A percentile compares a stretch with the other conserved stretches of the same genome.
Evolutionary conservation across 179 eudicot species (phyloP).

Genomic region (Beta macrorhiza): DNA sequence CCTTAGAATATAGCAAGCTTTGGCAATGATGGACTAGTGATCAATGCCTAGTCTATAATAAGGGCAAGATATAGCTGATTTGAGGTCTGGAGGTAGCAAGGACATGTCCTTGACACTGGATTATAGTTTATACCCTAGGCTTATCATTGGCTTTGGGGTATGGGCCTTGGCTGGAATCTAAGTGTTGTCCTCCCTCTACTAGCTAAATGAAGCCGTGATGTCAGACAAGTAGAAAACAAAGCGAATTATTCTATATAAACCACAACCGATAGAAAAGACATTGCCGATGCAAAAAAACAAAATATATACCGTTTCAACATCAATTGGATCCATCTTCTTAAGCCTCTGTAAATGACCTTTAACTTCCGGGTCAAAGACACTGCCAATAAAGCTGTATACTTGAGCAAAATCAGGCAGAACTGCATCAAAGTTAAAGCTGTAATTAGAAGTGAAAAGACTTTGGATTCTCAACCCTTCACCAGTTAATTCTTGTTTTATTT

Average conservation of each 20-base stretch:
- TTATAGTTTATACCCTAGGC: background rate
- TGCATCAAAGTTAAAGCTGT: slow-evolving; percentile 40
- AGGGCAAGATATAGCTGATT: background rate
- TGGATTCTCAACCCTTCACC: no score
- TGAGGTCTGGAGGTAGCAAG: background rate
- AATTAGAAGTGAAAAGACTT: background rate
- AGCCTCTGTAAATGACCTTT: slow-evolving; percentile 69
- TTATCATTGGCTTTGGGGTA: background rate
- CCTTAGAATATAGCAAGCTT: background rate
- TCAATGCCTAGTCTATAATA: background rate
- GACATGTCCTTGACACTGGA: background rate
- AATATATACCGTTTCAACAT: slow-evolving; percentile 78
- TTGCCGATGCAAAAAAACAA: background rate
- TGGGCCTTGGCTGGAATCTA: background rate
- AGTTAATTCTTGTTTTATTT: no score
- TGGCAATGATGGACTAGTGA: background rate
- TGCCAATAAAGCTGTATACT: slow-evolving; percentile 93
- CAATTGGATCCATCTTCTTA: slow-evolving; percentile 93
- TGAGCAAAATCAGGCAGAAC: slow-evolving; percentile 96
- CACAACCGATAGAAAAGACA: background rate
- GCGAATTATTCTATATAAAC: background rate
- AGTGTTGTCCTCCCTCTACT: background rate
- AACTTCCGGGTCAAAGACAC: slow-evolving; percentile 85
- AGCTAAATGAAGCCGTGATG: background rate
- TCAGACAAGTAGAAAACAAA: background rate